Evolutionary conservation across 2,329 filamentous ascomycete genomes (phyloP).

Genomic region (Aspergillus spinulosporus): DNA sequence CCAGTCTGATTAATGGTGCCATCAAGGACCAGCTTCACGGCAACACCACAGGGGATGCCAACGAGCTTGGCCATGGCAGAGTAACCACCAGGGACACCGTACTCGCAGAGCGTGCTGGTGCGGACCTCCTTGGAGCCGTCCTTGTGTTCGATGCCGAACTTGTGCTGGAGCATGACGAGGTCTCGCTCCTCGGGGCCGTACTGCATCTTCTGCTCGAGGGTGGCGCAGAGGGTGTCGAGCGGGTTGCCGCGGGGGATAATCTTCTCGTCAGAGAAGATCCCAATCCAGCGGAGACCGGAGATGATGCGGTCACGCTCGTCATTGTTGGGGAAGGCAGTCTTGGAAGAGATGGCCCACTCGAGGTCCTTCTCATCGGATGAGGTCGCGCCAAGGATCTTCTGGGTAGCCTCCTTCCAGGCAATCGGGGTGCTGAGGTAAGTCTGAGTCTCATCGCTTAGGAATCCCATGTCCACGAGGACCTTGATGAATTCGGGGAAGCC

Average conservation of each 20-base stretch:
- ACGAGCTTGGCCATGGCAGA: conserved; percentile 82
- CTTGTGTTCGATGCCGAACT: conserved; percentile 78
- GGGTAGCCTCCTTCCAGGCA: conserved; percentile 81
- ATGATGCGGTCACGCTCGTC: conserved; percentile 71
- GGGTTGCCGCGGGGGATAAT: conserved; percentile 75
- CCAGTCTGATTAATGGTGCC: conserved; percentile 71
- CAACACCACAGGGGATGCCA: conserved; percentile 72
- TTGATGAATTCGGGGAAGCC: conserved; percentile 74
- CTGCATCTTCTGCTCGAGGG: conserved; percentile 88
- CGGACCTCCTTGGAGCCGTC: conserved; percentile 75
- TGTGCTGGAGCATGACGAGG: conserved; percentile 65
- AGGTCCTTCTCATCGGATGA: conserved; percentile 70
- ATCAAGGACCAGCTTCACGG: conserved; percentile 75
- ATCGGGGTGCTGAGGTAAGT: conserved; percentile 66
- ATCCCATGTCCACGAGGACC: conserved; percentile 83
- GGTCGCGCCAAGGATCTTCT: conserved; percentile 70
- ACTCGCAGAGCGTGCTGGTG: conserved; percentile 79
- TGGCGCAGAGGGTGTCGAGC: conserved; percentile 86
- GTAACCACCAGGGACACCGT: conserved; percentile 77
- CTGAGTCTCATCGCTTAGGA: conserved; percentile 71
- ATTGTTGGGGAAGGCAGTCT: conserved; percentile 68
- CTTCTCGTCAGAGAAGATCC: conserved; percentile 65
- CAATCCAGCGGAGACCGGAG: conserved; percentile 69
- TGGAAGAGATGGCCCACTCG: conserved; percentile 69
- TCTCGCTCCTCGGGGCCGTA: conserved; percentile 81